phyloP scores from a whole-genome alignment of 164 flowering plant species.

The Protea cynaroides region DNA sequence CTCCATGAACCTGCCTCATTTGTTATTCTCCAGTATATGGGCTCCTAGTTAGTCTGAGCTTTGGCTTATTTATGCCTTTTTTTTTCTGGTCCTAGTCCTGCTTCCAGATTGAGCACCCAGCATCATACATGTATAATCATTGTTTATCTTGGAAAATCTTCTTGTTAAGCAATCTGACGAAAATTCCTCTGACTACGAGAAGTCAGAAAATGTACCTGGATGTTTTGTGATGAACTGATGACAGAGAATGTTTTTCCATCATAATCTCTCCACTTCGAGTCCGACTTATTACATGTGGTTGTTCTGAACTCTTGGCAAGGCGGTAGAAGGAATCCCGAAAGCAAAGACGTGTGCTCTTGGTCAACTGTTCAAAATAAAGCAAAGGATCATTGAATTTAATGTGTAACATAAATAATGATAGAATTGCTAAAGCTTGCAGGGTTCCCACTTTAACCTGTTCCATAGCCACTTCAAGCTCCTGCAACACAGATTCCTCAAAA shows the following conservation, averaged over 20 bases:
- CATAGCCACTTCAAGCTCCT: conserved; percentile 37
- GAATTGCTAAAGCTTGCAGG: background rate
- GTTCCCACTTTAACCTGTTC: conserved; percentile 27
- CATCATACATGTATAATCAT: too few relatives aligned
- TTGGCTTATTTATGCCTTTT: too few relatives aligned
- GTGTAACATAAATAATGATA: background rate
- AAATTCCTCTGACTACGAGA: background rate
- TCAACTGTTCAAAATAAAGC: conserved; percentile 27
- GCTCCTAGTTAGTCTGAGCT: too few relatives aligned
- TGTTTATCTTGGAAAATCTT: background rate
- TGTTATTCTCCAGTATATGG: too few relatives aligned
- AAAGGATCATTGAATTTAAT: conserved; percentile 1
- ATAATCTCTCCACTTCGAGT: conserved; percentile 7
- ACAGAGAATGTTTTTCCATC: conserved; percentile 3
- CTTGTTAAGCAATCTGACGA: background rate
- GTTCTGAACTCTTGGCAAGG: conserved; percentile 37
- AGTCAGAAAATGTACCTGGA: conserved; percentile 16
- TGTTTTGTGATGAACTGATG: conserved; percentile 7
- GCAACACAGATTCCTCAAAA: conserved; percentile 34
- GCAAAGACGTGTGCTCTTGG: conserved; percentile 40
- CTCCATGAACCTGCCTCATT: too few relatives aligned
- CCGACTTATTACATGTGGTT: conserved; percentile 7
- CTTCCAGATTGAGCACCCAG: background rate
- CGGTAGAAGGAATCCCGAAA: conserved; percentile 66
- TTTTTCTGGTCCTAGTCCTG: too few relatives aligned